phyloP scores from a whole-genome alignment of 2,329 filamentous ascomycete species.

The Raffaelea arxii region DNA sequence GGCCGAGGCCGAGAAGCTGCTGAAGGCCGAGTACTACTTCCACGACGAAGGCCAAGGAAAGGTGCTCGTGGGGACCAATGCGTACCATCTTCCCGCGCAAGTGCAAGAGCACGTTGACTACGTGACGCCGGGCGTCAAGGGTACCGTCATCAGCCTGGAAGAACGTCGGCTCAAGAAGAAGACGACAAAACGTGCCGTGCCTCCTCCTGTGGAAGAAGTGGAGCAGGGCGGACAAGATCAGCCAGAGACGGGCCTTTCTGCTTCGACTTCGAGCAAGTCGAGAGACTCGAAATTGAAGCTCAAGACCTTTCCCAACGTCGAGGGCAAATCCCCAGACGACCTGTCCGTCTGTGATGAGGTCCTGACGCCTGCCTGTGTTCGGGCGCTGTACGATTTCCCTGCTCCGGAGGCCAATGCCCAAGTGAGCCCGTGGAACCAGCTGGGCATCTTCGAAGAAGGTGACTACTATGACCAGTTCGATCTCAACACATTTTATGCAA shows the following conservation, averaged over 20 bases:
- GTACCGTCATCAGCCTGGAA: background rate
- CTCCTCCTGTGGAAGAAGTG: too few species aligned
- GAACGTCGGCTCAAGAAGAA: background rate
- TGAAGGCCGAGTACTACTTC: constrained; percentile 12
- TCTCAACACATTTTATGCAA: constrained; percentile 13
- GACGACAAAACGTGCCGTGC: background rate
- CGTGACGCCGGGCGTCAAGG: constrained; percentile 34
- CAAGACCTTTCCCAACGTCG: background rate
- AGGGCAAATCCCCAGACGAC: background rate
- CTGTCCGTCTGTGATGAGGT: constrained; percentile 34
- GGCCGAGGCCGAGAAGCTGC: constrained; percentile 12
- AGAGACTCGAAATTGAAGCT: background rate
- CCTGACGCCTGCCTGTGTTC: constrained; percentile 46
- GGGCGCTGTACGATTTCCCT: constrained; percentile 24
- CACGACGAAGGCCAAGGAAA: background rate
- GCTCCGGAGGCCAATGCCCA: background rate
- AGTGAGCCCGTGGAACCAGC: constrained; percentile 5
- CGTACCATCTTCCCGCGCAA: constrained; percentile 33
- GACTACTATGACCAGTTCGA: constrained; percentile 14
- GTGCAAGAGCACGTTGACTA: constrained; percentile 44
- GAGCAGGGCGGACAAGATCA: too few species aligned
- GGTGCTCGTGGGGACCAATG: constrained; percentile 11
- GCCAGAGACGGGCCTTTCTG: too few species aligned
- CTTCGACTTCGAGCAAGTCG: background rate
- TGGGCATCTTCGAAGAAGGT: constrained; percentile 15